phyloP scores from a whole-genome alignment of 2,329 filamentous ascomycete species.

The Teratosphaeria zuluensis region DNA sequence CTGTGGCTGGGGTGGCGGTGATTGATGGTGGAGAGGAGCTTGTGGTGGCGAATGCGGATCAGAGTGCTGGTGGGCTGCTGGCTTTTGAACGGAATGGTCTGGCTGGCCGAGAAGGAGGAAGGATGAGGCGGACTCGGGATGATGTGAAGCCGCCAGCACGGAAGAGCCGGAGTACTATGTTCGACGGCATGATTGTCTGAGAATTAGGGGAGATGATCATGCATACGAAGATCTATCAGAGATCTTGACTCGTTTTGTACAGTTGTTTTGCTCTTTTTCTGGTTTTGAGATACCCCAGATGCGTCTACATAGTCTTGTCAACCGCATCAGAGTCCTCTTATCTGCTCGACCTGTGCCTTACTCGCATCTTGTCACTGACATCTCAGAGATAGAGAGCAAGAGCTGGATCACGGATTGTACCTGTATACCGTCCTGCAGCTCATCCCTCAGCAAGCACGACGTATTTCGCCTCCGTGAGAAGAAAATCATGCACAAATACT shows the following conservation, averaged over 20 bases:
- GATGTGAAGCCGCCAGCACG: neutral
- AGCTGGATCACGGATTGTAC: no score
- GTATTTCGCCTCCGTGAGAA: no score
- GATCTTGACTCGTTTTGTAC: neutral
- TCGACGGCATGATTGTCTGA: neutral
- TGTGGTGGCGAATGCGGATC: conserved; percentile 59
- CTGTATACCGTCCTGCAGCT: no score
- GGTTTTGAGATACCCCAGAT: neutral
- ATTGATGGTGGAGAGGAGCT: conserved; percentile 58
- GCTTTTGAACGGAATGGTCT: conserved; percentile 4
- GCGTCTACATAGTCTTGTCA: neutral
- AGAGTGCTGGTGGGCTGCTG: conserved; percentile 52
- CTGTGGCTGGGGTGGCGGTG: conserved; percentile 60
- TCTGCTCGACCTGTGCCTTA: neutral
- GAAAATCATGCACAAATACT: no score
- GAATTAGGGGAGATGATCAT: neutral
- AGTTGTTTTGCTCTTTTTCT: neutral
- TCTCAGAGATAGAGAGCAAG: no score
- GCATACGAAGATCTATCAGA: neutral
- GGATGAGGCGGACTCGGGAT: no score
- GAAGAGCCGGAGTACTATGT: neutral
- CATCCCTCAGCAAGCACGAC: no score
- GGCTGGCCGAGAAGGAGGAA: neutral
- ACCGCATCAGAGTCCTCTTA: neutral
- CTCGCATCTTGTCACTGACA: no score